Percentiles rank a stretch among this genome's conserved stretches.
phyloP scores from a whole-genome alignment of 169 alveolate genomes.

The Eimeria necatrix region DNA sequence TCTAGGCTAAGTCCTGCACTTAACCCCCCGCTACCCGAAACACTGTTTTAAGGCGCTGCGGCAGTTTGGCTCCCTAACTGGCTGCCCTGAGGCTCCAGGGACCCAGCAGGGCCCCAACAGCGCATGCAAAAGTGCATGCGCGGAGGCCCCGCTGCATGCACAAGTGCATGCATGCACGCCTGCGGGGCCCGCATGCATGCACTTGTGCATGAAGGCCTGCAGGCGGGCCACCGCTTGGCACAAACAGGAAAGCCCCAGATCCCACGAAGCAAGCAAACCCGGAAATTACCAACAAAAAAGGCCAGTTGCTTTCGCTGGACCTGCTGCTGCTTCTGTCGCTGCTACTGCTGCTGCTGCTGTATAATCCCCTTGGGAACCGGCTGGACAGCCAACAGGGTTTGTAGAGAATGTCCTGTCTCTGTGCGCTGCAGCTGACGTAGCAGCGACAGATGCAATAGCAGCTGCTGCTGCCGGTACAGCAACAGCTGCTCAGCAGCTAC shows the following conservation, averaged over 20 bases:
- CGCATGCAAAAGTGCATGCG: background rate
- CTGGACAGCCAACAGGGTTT: background rate
- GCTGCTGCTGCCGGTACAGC: background rate
- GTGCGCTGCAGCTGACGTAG: background rate
- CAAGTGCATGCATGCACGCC: slow-evolving; percentile 15
- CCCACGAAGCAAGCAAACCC: background rate
- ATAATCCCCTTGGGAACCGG: background rate
- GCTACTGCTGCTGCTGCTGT: slow-evolving; percentile 35
- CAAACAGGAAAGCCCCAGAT: background rate
- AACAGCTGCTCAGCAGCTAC: slow-evolving; percentile 19
- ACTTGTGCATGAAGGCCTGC: background rate
- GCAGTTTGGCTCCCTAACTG: no score
- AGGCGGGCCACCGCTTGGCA: background rate
- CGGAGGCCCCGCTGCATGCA: background rate
- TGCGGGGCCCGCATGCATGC: background rate
- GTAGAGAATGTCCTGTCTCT: background rate
- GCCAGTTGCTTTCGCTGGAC: background rate
- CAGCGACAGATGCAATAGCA: background rate
- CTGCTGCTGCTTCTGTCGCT: background rate
- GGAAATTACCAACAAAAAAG: background rate
- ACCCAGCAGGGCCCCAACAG: no score
- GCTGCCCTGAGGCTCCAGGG: no score
- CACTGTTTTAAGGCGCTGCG: no score
- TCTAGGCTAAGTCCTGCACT: no score
- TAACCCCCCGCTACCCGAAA: no score